A percentile compares a stretch with the other conserved stretches of the same genome.
Evolutionary conservation across 495 filamentous ascomycete genomes (phyloP).

Genomic region (Paragyromitra xinjiangensis): DNA sequence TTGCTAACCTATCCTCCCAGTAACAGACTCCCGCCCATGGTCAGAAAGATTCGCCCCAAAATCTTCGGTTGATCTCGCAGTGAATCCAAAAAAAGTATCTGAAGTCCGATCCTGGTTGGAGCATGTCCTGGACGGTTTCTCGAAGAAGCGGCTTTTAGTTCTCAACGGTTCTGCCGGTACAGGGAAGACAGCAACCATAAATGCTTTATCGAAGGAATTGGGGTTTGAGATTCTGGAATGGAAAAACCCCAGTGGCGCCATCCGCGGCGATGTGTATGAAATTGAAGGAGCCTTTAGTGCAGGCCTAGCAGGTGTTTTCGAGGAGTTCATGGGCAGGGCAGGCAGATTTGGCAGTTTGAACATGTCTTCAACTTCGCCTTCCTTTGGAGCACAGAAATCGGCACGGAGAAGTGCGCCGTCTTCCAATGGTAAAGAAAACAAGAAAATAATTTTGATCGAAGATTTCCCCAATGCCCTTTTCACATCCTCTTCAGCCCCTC

Average conservation of each 20-base stretch:
- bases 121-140: constrained; percentile 71
- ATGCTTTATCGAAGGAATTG: constrained; percentile 75
- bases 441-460: constrained; percentile 81
- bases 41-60: constrained; percentile 80
- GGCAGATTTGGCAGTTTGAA: constrained; percentile 81
- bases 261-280: constrained; percentile 6
- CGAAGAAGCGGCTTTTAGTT: constrained; percentile 75
- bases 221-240: constrained; percentile 83
- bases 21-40: constrained; percentile 70
- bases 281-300: constrained; percentile 44
- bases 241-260: constrained; percentile 76
- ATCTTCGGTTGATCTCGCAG: constrained; percentile 81
- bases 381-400: constrained; percentile 24
- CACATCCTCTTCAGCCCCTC: constrained; percentile 69
- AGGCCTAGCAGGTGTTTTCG: constrained; percentile 72
- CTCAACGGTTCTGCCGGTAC: constrained; percentile 91
- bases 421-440: constrained; percentile 57
- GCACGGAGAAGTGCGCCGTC: constrained; percentile 41
- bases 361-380: constrained; percentile 61
- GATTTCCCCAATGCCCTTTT: constrained; percentile 88
- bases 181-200: constrained; percentile 89
- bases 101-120: constrained; percentile 86
- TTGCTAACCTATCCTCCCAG: constrained; percentile 27
- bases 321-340: constrained; percentile 84
- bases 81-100: constrained; percentile 90